phyloP scores from a whole-genome alignment of 2,329 filamentous ascomycete genomes.

The Trichoderma guizhouense region DNA sequence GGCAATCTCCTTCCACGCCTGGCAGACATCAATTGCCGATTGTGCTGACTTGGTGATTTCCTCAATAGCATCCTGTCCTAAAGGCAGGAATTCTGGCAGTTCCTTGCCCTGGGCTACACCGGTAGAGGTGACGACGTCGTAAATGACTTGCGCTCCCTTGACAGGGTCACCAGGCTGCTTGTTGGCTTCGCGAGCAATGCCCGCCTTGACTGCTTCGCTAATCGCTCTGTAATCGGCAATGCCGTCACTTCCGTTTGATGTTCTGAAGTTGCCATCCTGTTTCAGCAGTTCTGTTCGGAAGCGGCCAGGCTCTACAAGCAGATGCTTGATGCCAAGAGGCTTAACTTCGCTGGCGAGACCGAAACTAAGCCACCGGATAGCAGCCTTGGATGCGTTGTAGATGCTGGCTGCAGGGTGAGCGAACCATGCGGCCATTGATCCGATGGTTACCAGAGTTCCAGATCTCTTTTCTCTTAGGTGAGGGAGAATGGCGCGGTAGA shows the following conservation, averaged over 20 bases:
- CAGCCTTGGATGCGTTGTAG: slow-evolving; percentile 16
- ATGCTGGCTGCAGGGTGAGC: background rate
- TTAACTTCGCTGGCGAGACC: slow-evolving; percentile 1
- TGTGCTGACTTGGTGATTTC: slow-evolving; percentile 9
- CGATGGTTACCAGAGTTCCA: slow-evolving; percentile 11
- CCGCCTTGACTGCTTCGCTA: background rate
- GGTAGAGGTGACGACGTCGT: slow-evolving; percentile 17
- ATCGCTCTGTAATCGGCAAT: slow-evolving; percentile 14
- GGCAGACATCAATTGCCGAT: slow-evolving; percentile 1
- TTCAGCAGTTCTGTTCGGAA: slow-evolving; percentile 17
- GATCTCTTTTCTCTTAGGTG: slow-evolving; percentile 1
- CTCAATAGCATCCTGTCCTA: slow-evolving; percentile 11
- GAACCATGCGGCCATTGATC: slow-evolving; percentile 17
- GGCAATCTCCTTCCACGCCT: slow-evolving; percentile 6
- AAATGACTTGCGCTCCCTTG: slow-evolving; percentile 16
- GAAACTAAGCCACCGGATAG: background rate
- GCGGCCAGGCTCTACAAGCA: slow-evolving; percentile 16
- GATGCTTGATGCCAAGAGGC: slow-evolving; percentile 8
- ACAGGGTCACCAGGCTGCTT: slow-evolving; percentile 15
- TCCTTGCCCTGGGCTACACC: slow-evolving; percentile 6
- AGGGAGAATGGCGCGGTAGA: slow-evolving; percentile 13
- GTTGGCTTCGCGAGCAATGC: background rate
- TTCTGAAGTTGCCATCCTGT: slow-evolving; percentile 9
- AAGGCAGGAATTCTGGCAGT: slow-evolving; percentile 11
- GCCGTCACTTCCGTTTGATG: background rate